phyloP scores from a whole-genome alignment of 2,329 filamentous ascomycete species.

The Keithomyces neogunnii region DNA sequence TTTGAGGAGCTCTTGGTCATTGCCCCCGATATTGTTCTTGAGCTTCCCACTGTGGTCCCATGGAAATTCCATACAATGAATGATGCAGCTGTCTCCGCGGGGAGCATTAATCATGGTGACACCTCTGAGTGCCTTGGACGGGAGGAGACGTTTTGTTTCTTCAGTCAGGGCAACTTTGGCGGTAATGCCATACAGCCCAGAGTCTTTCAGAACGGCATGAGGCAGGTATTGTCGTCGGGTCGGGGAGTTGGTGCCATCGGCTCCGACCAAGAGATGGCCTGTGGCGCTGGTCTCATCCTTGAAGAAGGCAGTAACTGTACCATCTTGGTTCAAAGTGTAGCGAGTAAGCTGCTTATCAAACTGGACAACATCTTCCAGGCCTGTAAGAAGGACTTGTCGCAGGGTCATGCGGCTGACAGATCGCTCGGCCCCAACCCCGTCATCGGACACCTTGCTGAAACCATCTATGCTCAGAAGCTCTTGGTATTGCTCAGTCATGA shows the following conservation, averaged over 20 bases:
- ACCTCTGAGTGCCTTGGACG: constrained; percentile 7
- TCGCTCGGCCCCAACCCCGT: constrained; percentile 7
- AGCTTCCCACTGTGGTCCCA: constrained; percentile 7
- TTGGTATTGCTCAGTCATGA: constrained; percentile 8
- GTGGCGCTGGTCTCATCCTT: constrained; percentile 7
- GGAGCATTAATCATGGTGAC: constrained; percentile 9
- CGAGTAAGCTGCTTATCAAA: constrained; percentile 9
- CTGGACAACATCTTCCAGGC: constrained; percentile 9
- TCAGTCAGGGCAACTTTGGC: constrained; percentile 9
- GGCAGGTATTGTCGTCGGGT: constrained; percentile 11
- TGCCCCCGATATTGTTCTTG: constrained; percentile 5
- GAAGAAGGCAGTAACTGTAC: constrained; percentile 9
- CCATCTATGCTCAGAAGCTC: constrained; percentile 6
- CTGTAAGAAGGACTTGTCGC: constrained; percentile 10
- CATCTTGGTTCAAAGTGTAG: constrained; percentile 7
- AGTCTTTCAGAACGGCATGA: constrained; percentile 5
- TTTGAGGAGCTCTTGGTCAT: constrained; percentile 5
- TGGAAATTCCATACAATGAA: constrained; percentile 10
- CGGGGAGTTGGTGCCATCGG: constrained; percentile 10
- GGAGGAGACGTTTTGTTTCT: constrained; percentile 5
- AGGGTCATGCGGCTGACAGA: constrained; percentile 13
- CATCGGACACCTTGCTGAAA: constrained; percentile 6
- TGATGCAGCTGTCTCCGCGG: constrained; percentile 7
- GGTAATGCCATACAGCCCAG: constrained; percentile 9
- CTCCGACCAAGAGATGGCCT: constrained; percentile 10